A percentile compares a stretch with the other conserved stretches of the same genome.
These are phyloP conservation scores for Hygrophorus pudorinus DNA, from an alignment of 768 basidiomycete species.

Conservation along the genomic window DNA sequence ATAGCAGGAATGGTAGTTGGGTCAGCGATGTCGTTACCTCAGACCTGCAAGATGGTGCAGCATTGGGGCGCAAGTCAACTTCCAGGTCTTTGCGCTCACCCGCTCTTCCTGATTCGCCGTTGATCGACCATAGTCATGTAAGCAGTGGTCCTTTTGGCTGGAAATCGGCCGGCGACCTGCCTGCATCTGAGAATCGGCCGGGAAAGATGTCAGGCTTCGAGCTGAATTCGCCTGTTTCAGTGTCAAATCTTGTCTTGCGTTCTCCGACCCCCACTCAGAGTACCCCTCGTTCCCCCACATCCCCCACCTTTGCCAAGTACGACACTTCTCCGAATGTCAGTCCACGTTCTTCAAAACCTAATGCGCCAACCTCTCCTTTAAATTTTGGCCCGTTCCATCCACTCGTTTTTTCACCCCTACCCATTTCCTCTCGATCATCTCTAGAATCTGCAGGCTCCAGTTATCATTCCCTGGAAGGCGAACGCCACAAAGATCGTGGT, in stretches of 20 bases:
- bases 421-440: slow-evolving; percentile 71
- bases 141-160: slow-evolving; percentile 21
- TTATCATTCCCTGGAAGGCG: slow-evolving; percentile 73
- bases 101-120: slow-evolving; percentile 50
- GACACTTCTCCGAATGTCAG: slow-evolving; percentile 29
- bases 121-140: slow-evolving; percentile 28
- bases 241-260: slow-evolving; percentile 32
- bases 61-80: slow-evolving; percentile 28
- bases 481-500: slow-evolving; percentile 38
- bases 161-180: slow-evolving; percentile 16
- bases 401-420: slow-evolving; percentile 59
- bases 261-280: slow-evolving; percentile 63
- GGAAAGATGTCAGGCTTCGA: slow-evolving; percentile 45
- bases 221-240: slow-evolving; percentile 33
- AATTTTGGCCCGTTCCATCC: slow-evolving; percentile 42
- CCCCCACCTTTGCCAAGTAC: slow-evolving; percentile 37
- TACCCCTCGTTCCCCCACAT: slow-evolving; percentile 41
- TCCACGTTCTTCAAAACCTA: slow-evolving; percentile 48
- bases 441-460: slow-evolving; percentile 76
- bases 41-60: slow-evolving; percentile 17
- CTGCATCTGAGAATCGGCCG: slow-evolving; percentile 27
- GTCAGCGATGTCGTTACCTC: slow-evolving; percentile 30
- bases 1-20: slow-evolving; percentile 54
- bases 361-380: slow-evolving; percentile 39
- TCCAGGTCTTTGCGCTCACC: slow-evolving; percentile 46